These are phyloP conservation scores for Russula foetens DNA, from an alignment of 768 basidiomycete genomes.

Conservation along the genomic window DNA sequence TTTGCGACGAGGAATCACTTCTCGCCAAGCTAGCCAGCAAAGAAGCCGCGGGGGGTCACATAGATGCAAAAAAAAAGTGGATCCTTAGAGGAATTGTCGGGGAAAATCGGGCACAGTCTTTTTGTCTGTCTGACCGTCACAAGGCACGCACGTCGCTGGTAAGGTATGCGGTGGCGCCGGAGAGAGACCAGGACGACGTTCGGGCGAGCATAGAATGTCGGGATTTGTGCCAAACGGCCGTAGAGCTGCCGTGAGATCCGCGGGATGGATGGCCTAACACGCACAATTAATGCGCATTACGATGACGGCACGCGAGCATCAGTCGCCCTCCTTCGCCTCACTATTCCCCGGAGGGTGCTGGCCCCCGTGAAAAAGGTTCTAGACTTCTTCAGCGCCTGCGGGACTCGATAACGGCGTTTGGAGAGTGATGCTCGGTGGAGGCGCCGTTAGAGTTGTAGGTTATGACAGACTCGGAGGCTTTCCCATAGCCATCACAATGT, in stretches of 20 bases:
- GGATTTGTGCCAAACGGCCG: not conserved
- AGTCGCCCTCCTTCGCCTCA: no score
- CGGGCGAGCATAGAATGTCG: not conserved
- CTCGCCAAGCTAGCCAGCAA: not conserved
- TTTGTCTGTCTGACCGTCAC: not conserved
- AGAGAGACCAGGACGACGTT: not conserved
- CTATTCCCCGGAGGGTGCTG: not conserved
- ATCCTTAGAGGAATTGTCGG: not conserved
- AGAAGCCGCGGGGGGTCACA: not conserved
- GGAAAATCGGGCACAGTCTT: not conserved
- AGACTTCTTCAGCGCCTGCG: not conserved
- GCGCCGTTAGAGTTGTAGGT: no score
- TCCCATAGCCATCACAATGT: no score
- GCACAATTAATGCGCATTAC: not conserved
- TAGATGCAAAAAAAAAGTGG: not conserved
- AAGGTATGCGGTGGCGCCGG: conserved; percentile 1
- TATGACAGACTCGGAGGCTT: no score
- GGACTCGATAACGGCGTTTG: not conserved
- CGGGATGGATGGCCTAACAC: not conserved
- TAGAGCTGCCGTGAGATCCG: not conserved
- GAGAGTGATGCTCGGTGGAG: not conserved
- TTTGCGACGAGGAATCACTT: not conserved
- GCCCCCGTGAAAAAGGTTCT: not conserved
- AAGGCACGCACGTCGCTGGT: not conserved
- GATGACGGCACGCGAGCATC: no score